These are phyloP conservation scores for Neoboletus brunneissimus DNA, from an alignment of 768 basidiomycete species.

Conservation along the genomic window DNA sequence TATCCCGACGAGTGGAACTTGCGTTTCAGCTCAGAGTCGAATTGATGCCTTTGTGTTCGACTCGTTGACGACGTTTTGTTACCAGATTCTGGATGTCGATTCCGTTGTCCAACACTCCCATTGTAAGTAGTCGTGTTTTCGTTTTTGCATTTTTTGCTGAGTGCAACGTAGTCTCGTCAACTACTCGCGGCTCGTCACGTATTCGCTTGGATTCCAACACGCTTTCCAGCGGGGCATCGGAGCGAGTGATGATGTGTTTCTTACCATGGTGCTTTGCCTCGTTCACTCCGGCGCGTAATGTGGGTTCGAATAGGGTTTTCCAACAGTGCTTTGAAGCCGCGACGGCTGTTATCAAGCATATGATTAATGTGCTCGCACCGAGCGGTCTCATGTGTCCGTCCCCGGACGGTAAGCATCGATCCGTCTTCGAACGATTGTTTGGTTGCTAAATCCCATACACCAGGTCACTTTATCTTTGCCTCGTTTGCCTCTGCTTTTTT, in stretches of 20 bases:
- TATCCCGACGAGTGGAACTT: conserved; percentile 68
- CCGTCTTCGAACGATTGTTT: too few species aligned
- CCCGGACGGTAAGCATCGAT: conserved; percentile 57
- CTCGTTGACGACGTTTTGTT: background rate
- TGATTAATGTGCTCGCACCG: conserved; percentile 64
- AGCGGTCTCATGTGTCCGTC: conserved; percentile 77
- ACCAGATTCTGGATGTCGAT: conserved; percentile 54
- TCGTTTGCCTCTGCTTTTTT: conserved; percentile 83
- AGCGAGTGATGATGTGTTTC: conserved; percentile 59
- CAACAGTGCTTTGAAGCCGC: conserved; percentile 66
- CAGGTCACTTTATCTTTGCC: conserved; percentile 74
- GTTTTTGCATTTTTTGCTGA: too few species aligned
- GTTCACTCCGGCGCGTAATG: too few species aligned
- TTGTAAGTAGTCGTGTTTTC: too few species aligned
- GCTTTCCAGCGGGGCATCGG: conserved; percentile 71
- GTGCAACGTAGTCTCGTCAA: conserved; percentile 53
- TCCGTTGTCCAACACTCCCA: conserved; percentile 67
- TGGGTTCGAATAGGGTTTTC: background rate
- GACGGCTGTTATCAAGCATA: conserved; percentile 58
- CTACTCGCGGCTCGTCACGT: conserved; percentile 82
- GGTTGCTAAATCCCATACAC: background rate
- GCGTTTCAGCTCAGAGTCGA: conserved; percentile 58
- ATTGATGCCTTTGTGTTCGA: conserved; percentile 22
- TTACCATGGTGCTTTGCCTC: conserved; percentile 66
- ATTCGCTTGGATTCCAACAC: conserved; percentile 83